Base-by-base conservation (phyloP, 495 filamentous ascomycete genomes). In the Hypoxylon trugodes region DNA sequence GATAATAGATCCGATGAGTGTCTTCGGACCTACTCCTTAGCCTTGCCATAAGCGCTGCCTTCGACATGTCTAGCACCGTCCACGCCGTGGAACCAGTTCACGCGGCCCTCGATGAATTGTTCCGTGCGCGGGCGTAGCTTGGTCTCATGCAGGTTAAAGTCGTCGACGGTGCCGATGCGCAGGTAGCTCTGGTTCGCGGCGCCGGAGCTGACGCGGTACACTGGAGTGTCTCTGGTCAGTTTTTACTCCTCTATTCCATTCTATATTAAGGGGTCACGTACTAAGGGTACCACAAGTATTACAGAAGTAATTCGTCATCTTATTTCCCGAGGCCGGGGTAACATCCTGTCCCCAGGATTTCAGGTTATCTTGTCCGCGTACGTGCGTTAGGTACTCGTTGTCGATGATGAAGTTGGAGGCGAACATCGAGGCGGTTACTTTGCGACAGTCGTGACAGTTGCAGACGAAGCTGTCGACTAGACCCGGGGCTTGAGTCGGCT, bases 371-470 rank as follows among this genome's bases (percentile, higher is more conserved):
- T 70, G 67, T 16, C 84, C 83, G 21, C 82, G 78, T 2, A 80
- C 16, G 69, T 84, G 78, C 52, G 51, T 69, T 7, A 85, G 55
- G 45, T 79, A 38, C 9, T 70, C 43, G 69, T 81, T 72, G 25
- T 42, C 54, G 48, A 83, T 69, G 35, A 74, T 79, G 71, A 86
- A 83, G 67, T 85, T 85, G 43, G 79, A 77, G 8, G 83, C 80
- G 76, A 83, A 84, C 79, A 84, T 83, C 5, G 83, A 85, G 7
- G 83, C 82, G 7, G 82, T 85, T 64, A 86, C 76, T 64, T 87
- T 87, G 54, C 74, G 81, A 71, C 83, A 85, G 74, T 86, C 83
- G 28, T 69, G 60, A 72, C 84, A 86, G 73, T 87, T 77, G 71
- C 83, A 87, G 61, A 84, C 53, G 68, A 85, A 85, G 48, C 73